Percentiles rank a stretch among this genome's conserved stretches.
These are phyloP conservation scores for Medicago arabica DNA, from an alignment of 306 rosid genomes.

Conservation along the genomic window DNA sequence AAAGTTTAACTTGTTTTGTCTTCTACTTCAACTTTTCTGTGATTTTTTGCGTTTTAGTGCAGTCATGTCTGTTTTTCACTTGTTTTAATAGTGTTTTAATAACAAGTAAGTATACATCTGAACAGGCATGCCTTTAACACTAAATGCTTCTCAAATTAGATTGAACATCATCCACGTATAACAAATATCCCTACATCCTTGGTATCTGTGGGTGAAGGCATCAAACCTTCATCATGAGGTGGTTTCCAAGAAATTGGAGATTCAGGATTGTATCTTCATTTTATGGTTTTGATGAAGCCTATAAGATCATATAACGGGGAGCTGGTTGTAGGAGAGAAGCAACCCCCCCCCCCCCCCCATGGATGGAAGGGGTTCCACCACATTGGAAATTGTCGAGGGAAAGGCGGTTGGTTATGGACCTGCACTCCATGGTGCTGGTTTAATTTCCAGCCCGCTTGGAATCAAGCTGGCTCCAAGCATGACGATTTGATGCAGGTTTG, in stretches of 20 bases:
- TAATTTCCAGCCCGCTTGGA: conserved; percentile 1
- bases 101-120: conserved; percentile 5
- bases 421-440: background rate
- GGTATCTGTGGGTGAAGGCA: background rate
- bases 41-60: conserved; percentile 15
- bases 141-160: conserved; percentile 5
- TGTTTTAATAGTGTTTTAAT: conserved; percentile 15
- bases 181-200: background rate
- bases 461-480: conserved; percentile 5
- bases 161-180: background rate
- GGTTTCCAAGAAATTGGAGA: background rate
- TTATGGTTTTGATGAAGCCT: background rate
- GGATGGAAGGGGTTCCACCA: background rate
- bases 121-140: conserved; percentile 17
- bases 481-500: background rate
- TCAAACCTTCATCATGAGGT: background rate
- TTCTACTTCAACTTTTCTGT: conserved; percentile 3
- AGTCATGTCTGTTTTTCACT: conserved; percentile 8
- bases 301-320: background rate
- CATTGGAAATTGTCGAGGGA: background rate
- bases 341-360: background rate
- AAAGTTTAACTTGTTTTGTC: conserved; percentile 29
- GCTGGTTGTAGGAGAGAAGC: background rate
- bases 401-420: background rate
- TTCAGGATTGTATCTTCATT: too few species aligned